Evolutionary conservation across 2,329 filamentous ascomycete species (phyloP).

Genomic region (Aspergillus neotritici): DNA sequence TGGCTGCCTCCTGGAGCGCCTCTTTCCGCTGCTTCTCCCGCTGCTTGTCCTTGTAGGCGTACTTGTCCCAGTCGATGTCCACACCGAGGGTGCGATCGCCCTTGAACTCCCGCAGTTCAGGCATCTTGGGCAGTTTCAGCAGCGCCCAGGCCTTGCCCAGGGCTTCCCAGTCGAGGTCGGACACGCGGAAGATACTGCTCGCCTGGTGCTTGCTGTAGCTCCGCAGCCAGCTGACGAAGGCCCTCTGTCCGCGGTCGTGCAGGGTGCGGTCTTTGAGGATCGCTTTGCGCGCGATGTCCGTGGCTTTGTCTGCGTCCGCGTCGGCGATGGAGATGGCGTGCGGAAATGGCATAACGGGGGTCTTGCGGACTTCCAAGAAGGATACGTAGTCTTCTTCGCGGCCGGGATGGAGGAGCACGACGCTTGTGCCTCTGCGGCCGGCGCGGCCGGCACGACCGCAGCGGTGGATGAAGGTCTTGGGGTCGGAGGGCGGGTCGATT

Average conservation of each 20-base stretch:
- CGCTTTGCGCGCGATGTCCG: slow-evolving; percentile 55
- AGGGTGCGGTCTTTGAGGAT: slow-evolving; percentile 58
- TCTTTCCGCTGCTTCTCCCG: slow-evolving; percentile 61
- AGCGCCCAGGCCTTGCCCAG: slow-evolving; percentile 80
- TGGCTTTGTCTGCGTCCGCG: slow-evolving; percentile 54
- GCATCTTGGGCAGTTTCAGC: slow-evolving; percentile 85
- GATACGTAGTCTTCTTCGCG: slow-evolving; percentile 84
- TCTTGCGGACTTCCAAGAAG: slow-evolving; percentile 82
- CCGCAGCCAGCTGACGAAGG: slow-evolving; percentile 88
- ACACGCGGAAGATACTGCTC: slow-evolving; percentile 78
- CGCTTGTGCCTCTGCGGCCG: slow-evolving; percentile 68
- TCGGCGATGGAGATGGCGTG: slow-evolving; percentile 56
- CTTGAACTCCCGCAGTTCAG: slow-evolving; percentile 70
- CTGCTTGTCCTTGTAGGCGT: slow-evolving; percentile 65
- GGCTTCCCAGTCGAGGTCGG: slow-evolving; percentile 78
- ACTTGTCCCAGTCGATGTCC: slow-evolving; percentile 56
- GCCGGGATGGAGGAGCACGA: slow-evolving; percentile 79
- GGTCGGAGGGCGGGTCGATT: slow-evolving; percentile 77
- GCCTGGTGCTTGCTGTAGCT: slow-evolving; percentile 89
- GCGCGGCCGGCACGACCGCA: slow-evolving; percentile 60
- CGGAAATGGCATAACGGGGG: slow-evolving; percentile 64
- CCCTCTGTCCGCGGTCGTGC: slow-evolving; percentile 83
- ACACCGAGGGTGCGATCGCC: slow-evolving; percentile 61
- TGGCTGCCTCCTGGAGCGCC: slow-evolving; percentile 47
- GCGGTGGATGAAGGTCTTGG: slow-evolving; percentile 71